Evolutionary conservation across 805 yeast genomes (phyloP), one percentile per base, ranked within the genome.

Genomic region (Yamadazyma ubonensis): DNA sequence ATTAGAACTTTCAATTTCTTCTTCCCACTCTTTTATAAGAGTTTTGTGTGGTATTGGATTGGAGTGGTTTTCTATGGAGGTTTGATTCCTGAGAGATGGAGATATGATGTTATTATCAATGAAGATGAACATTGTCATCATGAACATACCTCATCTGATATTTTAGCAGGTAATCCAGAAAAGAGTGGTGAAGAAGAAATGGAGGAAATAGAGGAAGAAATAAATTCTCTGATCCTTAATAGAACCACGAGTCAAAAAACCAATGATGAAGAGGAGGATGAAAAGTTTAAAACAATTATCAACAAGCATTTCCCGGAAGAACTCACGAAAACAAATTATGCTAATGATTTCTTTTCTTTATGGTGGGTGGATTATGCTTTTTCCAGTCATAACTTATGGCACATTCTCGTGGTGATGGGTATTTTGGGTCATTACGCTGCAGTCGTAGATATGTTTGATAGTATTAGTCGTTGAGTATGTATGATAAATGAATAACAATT

Each of bases 351-450:
- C 38, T 52, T 63, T 25, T 79, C 88, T 1, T 58, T 85, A 15
- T 91, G 84, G 91, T 89, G 96, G 91, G 81, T 81, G 11, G 93
- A 86, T 51, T 85, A 83, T 58, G 59, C 76, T 19, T 70, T 81
- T 39, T 75, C 79, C 29, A 86, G 96, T 26, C 99, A 91, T 61
- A 90, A 89, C 54, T 69, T 91, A 21, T 91, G 99, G 99, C 99
- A 91, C 63, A 58, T 88, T 9, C 87, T 85, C 56, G 99, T 93
- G 21, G 75, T 93, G 12, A 71, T 85, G 18, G 99, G 99, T 2
- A 80, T 88, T n/a, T 61, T 85, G 29, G 95, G 95, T 22, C 98
- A 91, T 61, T 93, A 90, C 61, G 70, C 71, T 41, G 91, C 95
- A 10, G 68, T 88, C 27, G 66, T 87, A 45, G 81, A 78, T 42